Conservation (phyloP, 331 rosid species). For the Spiraea crenata region DNA sequence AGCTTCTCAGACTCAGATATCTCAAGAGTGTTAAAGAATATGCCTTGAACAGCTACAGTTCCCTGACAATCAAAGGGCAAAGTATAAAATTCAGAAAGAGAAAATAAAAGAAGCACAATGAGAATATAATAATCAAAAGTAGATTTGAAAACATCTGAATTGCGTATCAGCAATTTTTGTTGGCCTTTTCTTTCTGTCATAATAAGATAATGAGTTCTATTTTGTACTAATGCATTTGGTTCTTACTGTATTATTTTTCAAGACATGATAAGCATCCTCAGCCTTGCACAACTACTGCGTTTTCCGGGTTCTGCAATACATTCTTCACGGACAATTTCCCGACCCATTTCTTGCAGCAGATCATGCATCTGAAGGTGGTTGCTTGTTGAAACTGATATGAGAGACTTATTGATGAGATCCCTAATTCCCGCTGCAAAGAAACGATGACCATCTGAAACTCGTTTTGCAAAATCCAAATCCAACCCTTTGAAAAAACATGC, state of each 20-base stretch:
- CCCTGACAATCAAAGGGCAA: slow-evolving; percentile 9
- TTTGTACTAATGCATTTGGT: neutral
- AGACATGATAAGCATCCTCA: neutral
- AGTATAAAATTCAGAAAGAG: neutral
- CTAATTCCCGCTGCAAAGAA: neutral
- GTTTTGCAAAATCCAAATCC: too few species aligned
- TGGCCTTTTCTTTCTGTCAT: neutral
- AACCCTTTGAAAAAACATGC: neutral
- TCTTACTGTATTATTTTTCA: neutral
- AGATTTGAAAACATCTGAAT: too few species aligned
- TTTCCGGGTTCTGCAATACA: neutral
- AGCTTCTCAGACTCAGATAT: too few species aligned
- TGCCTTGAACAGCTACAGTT: neutral
- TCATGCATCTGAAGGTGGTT: neutral
- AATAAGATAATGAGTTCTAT: neutral
- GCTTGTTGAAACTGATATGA: too few species aligned
- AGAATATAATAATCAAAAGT: neutral
- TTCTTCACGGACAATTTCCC: neutral
- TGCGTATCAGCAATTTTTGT: neutral
- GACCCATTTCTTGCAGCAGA: neutral
- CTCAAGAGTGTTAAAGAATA: neutral
- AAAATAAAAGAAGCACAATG: too few species aligned
- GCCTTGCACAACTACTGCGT: neutral
- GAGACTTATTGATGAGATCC: neutral
- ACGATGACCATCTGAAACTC: too few species aligned